These are phyloP conservation scores for Arthroderma uncinatum DNA, from an alignment of 2,329 filamentous ascomycete species.

Conservation along the genomic window DNA sequence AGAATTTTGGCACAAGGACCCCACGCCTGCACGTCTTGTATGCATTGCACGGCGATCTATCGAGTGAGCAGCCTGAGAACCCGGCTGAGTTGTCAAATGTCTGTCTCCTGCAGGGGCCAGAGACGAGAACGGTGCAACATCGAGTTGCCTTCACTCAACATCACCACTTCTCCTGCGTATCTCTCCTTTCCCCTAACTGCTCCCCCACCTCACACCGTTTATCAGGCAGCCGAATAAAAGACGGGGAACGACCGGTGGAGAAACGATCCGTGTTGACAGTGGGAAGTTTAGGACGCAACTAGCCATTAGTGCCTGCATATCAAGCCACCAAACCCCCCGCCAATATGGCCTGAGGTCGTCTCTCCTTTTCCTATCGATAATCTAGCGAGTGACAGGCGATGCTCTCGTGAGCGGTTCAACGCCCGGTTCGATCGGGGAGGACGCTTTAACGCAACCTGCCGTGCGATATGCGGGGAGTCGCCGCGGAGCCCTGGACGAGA, in stretches of 20 bases:
- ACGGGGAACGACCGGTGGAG: background rate
- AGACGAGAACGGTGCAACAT: background rate
- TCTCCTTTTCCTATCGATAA: background rate
- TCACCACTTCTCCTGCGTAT: background rate
- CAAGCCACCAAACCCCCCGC: background rate
- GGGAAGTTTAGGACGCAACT: background rate
- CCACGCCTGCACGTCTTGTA: background rate
- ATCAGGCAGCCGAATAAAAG: background rate
- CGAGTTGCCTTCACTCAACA: background rate
- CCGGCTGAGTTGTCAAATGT: background rate
- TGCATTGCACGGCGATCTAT: background rate
- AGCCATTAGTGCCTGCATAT: slow-evolving; percentile 4
- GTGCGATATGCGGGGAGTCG: background rate
- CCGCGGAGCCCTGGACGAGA: background rate
- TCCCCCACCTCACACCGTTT: background rate
- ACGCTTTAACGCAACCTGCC: background rate
- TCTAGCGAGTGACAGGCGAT: background rate
- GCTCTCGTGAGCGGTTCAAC: background rate
- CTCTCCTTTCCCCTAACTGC: too few species aligned
- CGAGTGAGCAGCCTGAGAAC: background rate
- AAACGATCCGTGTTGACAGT: background rate
- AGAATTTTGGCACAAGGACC: background rate
- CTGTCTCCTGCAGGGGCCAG: background rate
- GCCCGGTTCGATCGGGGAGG: too few species aligned
- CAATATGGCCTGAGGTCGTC: background rate